These are phyloP conservation scores for Alternaria panax DNA, from an alignment of 2,329 filamentous ascomycete species.

Conservation along the genomic window DNA sequence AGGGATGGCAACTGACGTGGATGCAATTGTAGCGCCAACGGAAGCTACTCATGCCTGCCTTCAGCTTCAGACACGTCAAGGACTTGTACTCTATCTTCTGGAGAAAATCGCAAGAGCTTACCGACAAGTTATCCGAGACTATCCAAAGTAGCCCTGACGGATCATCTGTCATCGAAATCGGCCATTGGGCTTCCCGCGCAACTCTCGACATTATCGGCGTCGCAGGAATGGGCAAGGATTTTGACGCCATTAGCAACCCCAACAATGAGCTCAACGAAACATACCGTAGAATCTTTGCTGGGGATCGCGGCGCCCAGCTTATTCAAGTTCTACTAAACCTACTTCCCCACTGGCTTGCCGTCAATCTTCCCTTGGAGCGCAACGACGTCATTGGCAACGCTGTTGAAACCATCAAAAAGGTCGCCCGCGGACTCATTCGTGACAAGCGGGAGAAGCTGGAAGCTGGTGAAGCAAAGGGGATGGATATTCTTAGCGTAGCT, in stretches of 20 bases:
- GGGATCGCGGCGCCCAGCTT: slow-evolving; percentile 59
- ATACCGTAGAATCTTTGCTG: slow-evolving; percentile 61
- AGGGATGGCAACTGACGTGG: slow-evolving; percentile 11
- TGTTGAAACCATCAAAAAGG: slow-evolving; percentile 57
- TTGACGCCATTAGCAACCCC: slow-evolving; percentile 59
- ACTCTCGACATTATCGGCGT: slow-evolving; percentile 67
- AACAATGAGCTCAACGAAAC: slow-evolving; percentile 61
- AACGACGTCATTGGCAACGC: slow-evolving; percentile 60
- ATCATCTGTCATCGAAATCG: slow-evolving; percentile 53
- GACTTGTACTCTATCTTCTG: slow-evolving; percentile 60
- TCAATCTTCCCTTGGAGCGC: slow-evolving; percentile 70
- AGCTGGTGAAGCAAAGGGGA: slow-evolving; percentile 56
- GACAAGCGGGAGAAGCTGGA: slow-evolving; percentile 70
- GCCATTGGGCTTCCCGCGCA: slow-evolving; percentile 58
- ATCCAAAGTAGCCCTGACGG: slow-evolving; percentile 33
- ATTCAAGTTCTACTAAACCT: slow-evolving; percentile 68
- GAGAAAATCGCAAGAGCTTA: slow-evolving; percentile 56
- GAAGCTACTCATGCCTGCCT: slow-evolving; percentile 58
- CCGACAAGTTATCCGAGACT: slow-evolving; percentile 41
- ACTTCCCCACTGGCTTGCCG: slow-evolving; percentile 68
- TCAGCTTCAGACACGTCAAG: slow-evolving; percentile 60
- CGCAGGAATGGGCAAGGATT: slow-evolving; percentile 65
- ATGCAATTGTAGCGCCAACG: slow-evolving; percentile 49
- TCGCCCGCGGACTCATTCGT: slow-evolving; percentile 72
- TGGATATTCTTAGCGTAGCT: slow-evolving; percentile 83